Evolutionary conservation across 768 basidiomycete genomes (phyloP).

Genomic region (Leccinum subgranulosum): DNA sequence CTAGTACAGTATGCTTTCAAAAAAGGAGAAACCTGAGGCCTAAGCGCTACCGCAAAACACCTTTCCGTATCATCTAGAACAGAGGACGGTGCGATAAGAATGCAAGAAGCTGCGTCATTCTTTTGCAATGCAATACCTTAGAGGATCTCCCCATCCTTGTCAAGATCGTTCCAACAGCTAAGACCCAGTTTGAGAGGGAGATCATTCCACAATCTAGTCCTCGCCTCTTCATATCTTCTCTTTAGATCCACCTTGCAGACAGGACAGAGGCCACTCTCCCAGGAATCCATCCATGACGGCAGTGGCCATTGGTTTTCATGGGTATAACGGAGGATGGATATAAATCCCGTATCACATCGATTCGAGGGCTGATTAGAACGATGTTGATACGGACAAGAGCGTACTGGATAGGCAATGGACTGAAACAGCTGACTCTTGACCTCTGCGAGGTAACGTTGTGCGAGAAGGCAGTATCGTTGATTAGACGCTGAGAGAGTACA

Average conservation of each 20-base stretch:
- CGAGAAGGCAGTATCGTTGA: neutral
- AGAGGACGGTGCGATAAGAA: neutral
- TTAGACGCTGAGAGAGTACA: neutral
- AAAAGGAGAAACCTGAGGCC: neutral
- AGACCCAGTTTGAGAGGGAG: conserved; percentile 3
- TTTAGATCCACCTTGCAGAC: neutral
- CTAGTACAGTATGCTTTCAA: neutral
- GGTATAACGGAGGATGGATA: neutral
- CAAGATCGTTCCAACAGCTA: conserved; percentile 6
- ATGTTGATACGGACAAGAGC: neutral
- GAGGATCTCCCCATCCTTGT: neutral
- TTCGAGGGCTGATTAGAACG: neutral
- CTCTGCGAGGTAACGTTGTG: neutral
- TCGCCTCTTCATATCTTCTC: neutral
- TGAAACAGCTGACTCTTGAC: neutral
- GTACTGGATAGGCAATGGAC: neutral
- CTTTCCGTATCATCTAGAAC: neutral
- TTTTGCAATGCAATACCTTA: neutral
- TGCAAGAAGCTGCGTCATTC: neutral
- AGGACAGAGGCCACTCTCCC: conserved; percentile 2
- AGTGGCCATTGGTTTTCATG: neutral
- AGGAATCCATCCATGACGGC: neutral
- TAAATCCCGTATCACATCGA: neutral
- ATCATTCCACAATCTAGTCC: neutral
- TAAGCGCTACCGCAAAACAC: neutral